phyloP scores from a whole-genome alignment of 2,329 filamentous ascomycete genomes.

The Elsinoe fawcettii region DNA sequence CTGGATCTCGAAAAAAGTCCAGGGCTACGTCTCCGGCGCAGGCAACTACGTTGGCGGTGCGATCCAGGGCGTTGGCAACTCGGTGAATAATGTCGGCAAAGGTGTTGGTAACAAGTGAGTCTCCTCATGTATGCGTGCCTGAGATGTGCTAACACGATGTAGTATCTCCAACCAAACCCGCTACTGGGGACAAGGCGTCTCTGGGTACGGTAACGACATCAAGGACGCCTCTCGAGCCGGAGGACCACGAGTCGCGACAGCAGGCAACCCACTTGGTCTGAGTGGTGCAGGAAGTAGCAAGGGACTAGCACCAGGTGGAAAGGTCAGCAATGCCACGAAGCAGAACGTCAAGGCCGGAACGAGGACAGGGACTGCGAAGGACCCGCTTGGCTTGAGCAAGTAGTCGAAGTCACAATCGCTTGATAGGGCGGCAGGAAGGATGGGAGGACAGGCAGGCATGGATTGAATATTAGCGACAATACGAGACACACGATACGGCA shows the following conservation, averaged over 20 bases:
- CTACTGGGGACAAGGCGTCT: conserved; percentile 41
- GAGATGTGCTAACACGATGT: neutral
- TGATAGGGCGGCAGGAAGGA: neutral
- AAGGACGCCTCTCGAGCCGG: conserved; percentile 41
- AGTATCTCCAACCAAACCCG: conserved; percentile 40
- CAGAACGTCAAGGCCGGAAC: conserved; percentile 14
- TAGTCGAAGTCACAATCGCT: neutral
- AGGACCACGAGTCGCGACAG: conserved; percentile 37
- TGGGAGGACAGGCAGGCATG: too few species aligned
- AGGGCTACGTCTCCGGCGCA: conserved; percentile 36
- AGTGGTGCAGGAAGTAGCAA: conserved; percentile 28
- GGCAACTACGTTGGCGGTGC: conserved; percentile 39
- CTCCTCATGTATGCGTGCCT: too few species aligned
- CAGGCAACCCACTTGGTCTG: conserved; percentile 41
- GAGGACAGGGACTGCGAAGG: conserved; percentile 32
- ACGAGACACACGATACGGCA: conserved; percentile 1
- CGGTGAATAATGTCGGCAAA: conserved; percentile 40
- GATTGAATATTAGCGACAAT: neutral
- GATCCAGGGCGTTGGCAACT: conserved; percentile 38
- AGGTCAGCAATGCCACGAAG: neutral
- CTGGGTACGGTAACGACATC: conserved; percentile 44
- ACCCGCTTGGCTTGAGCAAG: conserved; percentile 36
- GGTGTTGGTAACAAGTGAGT: conserved; percentile 36
- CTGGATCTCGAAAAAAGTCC: conserved; percentile 41
- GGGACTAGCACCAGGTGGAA: conserved; percentile 20